Conservation (phyloP, 305 asterid genomes). For the Stenogyne calaminthoides region DNA sequence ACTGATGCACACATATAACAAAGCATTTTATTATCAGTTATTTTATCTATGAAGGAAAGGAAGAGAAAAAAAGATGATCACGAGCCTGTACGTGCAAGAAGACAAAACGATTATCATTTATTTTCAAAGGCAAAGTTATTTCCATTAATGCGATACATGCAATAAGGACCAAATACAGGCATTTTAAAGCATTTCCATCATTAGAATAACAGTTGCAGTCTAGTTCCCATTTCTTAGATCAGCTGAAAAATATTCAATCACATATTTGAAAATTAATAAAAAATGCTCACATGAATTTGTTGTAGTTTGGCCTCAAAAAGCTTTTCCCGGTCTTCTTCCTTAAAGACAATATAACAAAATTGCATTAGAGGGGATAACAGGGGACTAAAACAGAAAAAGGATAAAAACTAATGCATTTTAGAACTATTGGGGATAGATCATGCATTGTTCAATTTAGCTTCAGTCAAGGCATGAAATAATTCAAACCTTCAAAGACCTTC, state of each 20-base stretch:
- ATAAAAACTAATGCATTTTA: neutral
- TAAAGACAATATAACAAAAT: constrained; percentile 34
- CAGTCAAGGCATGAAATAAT: constrained; percentile 28
- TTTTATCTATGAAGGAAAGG: neutral
- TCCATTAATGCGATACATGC: neutral
- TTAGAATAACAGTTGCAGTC: constrained; percentile 1
- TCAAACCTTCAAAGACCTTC: constrained; percentile 75
- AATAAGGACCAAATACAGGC: neutral
- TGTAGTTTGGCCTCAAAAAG: constrained; percentile 93
- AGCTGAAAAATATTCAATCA: constrained; percentile 6
- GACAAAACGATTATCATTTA: too few species aligned
- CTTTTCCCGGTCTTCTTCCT: constrained; percentile 90
- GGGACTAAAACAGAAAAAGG: neutral
- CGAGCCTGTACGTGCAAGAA: neutral
- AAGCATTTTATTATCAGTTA: neutral
- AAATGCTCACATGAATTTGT: constrained; percentile 83
- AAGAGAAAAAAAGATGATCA: neutral
- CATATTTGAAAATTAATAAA: constrained; percentile 18
- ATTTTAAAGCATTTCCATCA: neutral
- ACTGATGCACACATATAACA: neutral
- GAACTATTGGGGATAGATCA: constrained; percentile 8
- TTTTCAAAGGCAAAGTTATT: neutral
- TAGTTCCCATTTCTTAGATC: constrained; percentile 10
- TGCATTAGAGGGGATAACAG: constrained; percentile 20
- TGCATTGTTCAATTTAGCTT: constrained; percentile 6